phyloP scores from a whole-genome alignment of 192 early-diverging fungal genomes.

The Thamnidium elegans region DNA sequence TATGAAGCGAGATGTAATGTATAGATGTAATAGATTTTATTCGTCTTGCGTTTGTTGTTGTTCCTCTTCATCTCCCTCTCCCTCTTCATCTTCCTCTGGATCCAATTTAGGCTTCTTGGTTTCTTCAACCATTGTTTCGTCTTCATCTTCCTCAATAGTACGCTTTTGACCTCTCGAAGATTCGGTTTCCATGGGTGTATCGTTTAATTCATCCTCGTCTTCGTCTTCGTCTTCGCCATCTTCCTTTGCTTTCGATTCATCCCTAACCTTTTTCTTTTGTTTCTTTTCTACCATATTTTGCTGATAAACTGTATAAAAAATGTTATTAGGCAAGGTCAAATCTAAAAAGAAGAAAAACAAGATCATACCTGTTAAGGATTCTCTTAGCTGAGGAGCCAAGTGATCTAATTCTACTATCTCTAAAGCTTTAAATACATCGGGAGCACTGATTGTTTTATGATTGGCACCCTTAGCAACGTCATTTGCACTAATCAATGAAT shows the following conservation, averaged over 20 bases:
- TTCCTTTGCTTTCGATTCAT: not conserved
- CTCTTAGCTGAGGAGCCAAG: conserved; percentile 37
- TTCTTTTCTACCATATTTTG: not conserved
- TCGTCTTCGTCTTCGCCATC: not conserved
- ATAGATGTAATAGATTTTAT: too few species aligned
- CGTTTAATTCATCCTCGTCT: not conserved
- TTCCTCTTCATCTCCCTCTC: too few species aligned
- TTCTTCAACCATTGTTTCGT: too few species aligned
- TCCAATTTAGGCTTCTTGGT: too few species aligned
- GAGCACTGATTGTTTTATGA: conserved; percentile 48
- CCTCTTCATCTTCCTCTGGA: too few species aligned
- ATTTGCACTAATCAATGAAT: conserved; percentile 38
- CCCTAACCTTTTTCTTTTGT: not conserved
- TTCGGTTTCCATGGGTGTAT: not conserved
- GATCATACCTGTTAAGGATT: conserved; percentile 40
- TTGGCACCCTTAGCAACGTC: conserved; percentile 42
- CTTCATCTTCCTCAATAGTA: too few species aligned
- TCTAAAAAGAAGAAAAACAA: not conserved
- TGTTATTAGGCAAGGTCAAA: not conserved
- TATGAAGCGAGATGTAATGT: too few species aligned
- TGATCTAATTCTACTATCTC: conserved; percentile 46
- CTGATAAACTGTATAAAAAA: not conserved
- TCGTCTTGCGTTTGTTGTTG: too few species aligned
- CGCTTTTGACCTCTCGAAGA: too few species aligned
- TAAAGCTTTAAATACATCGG: conserved; percentile 47